These are phyloP conservation scores for Phytophthora pistaciae DNA, from an alignment of 352 stramenopile genomes.

Conservation along the genomic window DNA sequence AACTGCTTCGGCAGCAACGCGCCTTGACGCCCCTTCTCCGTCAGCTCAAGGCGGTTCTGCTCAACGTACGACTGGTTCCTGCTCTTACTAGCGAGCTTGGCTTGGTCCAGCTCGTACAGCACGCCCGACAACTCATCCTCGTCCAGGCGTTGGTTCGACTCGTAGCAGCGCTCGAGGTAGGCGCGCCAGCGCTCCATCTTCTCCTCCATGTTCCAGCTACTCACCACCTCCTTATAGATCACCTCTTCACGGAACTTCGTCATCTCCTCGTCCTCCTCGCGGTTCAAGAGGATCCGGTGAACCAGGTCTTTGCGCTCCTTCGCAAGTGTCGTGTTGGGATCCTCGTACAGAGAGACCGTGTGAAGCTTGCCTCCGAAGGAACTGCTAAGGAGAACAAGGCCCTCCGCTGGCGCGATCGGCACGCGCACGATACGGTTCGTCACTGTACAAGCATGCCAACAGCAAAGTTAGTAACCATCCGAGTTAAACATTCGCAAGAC, in stretches of 20 bases:
- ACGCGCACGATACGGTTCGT: slow-evolving; percentile 87
- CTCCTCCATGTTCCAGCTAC: slow-evolving; percentile 59
- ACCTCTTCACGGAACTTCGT: slow-evolving; percentile 72
- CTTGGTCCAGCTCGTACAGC: slow-evolving; percentile 47
- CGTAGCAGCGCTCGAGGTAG: slow-evolving; percentile 69
- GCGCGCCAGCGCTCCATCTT: slow-evolving; percentile 63
- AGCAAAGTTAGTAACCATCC: not conserved
- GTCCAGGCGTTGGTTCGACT: slow-evolving; percentile 53
- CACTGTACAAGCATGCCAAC: slow-evolving; percentile 35
- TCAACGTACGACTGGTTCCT: slow-evolving; percentile 61
- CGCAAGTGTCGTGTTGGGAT: slow-evolving; percentile 71
- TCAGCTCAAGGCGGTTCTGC: slow-evolving; percentile 55
- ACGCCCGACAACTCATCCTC: slow-evolving; percentile 48
- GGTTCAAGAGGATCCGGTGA: slow-evolving; percentile 68
- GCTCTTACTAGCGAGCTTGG: slow-evolving; percentile 44
- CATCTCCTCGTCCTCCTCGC: slow-evolving; percentile 62
- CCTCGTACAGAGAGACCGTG: slow-evolving; percentile 76
- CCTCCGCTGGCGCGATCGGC: slow-evolving; percentile 89
- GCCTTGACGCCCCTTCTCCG: slow-evolving; percentile 50
- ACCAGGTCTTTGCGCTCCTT: slow-evolving; percentile 60
- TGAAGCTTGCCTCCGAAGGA: slow-evolving; percentile 85
- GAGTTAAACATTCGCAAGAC: not conserved
- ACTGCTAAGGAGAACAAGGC: slow-evolving; percentile 86
- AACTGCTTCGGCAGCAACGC: slow-evolving; percentile 78
- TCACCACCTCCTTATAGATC: slow-evolving; percentile 76